Base-by-base conservation (phyloP, 176 grass and related monocot species). In the Aegilops bicornis region DNA sequence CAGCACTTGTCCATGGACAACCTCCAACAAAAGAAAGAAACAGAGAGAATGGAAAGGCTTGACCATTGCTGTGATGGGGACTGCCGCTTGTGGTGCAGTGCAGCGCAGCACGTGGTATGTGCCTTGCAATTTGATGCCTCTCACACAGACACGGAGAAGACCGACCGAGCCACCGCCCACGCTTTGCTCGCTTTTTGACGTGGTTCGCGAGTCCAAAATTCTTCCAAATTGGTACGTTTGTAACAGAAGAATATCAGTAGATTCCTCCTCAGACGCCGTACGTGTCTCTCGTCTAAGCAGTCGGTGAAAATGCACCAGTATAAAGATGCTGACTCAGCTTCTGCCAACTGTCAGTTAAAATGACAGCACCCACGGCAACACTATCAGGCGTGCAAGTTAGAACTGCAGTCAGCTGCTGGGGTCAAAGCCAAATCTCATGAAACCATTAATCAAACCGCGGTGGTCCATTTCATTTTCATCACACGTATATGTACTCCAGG, bases 361-460 rank as follows among this genome's bases (percentile, higher is more conserved):
- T 39, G 85, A 63, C 56, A 64, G 31, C 77, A 48, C 7, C 16
- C 6, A 20, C 10, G 47, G 4, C 10, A 4, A 17, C 64, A 59
- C n/a, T 16, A 17, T 42, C 78, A 87, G 9, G 27, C 86, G 86
- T 87, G 24, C 78, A 87, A 87, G 58, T 24, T 58, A 71, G 58
- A 37, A 10, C 33, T 23, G 7, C 48, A 60, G 33, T 35, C 33
- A 35, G 33, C 33, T 14, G 24, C 62, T 17, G 16, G 6, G 17
- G 64, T 36, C 35, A 33, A 71, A 77, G 32, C 45, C 32, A 76
- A 68, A 76, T 68, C 43, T 58, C 7, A 36, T 8, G 23, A 8
- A 67, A 67, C 11, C 9, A 32, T 24, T 66, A 69, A 60, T 31
- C 60, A 77, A 83, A 69, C n/a, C 6, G 11, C 7, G 50, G 37